A percentile compares a stretch with the other conserved stretches of the same genome.
Evolutionary conservation across 441 rosid species (phyloP).

Genomic region (Aquilaria agallochum): DNA sequence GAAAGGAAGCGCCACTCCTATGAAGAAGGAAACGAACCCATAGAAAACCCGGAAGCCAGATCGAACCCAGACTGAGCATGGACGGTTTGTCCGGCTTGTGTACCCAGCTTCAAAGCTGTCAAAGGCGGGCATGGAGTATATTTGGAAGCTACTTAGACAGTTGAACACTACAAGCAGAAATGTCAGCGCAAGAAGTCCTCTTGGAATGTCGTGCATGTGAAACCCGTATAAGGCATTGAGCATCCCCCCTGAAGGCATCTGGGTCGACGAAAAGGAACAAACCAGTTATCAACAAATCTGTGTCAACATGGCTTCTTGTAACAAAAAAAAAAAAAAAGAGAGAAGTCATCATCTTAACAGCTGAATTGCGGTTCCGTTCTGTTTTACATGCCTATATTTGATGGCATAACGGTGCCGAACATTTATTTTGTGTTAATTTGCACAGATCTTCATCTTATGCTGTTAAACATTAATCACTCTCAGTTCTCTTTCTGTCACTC

Average conservation of each 20-base stretch:
- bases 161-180: slow-evolving; percentile 90
- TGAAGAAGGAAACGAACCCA: slow-evolving; percentile 77
- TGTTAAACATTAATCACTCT: too few species aligned
- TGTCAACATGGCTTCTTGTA: too few species aligned
- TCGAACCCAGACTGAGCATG: slow-evolving; percentile 93
- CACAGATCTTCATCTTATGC: too few species aligned
- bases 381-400: too few species aligned
- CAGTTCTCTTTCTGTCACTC: too few species aligned
- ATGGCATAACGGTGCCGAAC: too few species aligned
- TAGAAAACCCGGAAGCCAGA: slow-evolving; percentile 89
- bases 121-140: slow-evolving; percentile 91
- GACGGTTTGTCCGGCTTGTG: slow-evolving; percentile 87
- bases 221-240: slow-evolving; percentile 75
- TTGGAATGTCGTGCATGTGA: slow-evolving; percentile 84
- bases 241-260: slow-evolving; percentile 97
- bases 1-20: slow-evolving; percentile 91
- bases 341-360: too few species aligned
- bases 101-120: slow-evolving; percentile 96
- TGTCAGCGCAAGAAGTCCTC: slow-evolving; percentile 83
- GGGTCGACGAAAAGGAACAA: slow-evolving; percentile 7
- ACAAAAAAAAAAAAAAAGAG: too few species aligned
- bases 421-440: too few species aligned
- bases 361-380: too few species aligned
- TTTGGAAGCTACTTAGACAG: slow-evolving; percentile 92
- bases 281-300: neutral